These are phyloP conservation scores for Orbilia blumenaviensis DNA, from an alignment of 2,329 filamentous ascomycete genomes.

Conservation along the genomic window DNA sequence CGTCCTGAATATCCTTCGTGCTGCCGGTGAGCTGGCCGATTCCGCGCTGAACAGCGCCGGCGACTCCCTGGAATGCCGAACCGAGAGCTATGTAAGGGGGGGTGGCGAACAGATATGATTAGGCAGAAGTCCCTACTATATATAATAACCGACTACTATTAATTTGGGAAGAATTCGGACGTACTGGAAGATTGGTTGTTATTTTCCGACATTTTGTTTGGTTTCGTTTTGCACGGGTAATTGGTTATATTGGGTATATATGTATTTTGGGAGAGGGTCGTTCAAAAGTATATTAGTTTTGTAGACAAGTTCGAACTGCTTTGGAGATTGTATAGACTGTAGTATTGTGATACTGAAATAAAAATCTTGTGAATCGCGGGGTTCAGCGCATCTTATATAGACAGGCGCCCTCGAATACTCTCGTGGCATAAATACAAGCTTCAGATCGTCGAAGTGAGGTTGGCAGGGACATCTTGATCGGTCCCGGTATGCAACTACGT, in stretches of 20 bases:
- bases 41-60: conserved; percentile 37
- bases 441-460: conserved; percentile 1
- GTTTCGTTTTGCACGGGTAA: neutral
- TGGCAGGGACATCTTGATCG: conserved; percentile 2
- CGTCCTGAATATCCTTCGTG: conserved; percentile 32
- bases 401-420: neutral
- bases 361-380: neutral
- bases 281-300: too few species aligned
- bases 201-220: conserved; percentile 27
- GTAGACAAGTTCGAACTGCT: too few species aligned
- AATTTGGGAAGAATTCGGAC: neutral
- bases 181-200: conserved; percentile 27
- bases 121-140: neutral
- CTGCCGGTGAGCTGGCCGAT: conserved; percentile 40
- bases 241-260: neutral
- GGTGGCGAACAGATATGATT: neutral
- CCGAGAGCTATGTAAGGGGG: conserved; percentile 11
- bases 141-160: neutral
- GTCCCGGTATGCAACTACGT: conserved; percentile 30
- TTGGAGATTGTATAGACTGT: neutral
- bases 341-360: neutral
- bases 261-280: neutral
- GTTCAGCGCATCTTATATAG: conserved; percentile 1
- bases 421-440: neutral
- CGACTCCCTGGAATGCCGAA: conserved; percentile 22